A percentile compares a stretch with the other conserved stretches of the same genome.
phyloP scores from a whole-genome alignment of 1,284 basidiomycete genomes.

The Tilletia horrida region DNA sequence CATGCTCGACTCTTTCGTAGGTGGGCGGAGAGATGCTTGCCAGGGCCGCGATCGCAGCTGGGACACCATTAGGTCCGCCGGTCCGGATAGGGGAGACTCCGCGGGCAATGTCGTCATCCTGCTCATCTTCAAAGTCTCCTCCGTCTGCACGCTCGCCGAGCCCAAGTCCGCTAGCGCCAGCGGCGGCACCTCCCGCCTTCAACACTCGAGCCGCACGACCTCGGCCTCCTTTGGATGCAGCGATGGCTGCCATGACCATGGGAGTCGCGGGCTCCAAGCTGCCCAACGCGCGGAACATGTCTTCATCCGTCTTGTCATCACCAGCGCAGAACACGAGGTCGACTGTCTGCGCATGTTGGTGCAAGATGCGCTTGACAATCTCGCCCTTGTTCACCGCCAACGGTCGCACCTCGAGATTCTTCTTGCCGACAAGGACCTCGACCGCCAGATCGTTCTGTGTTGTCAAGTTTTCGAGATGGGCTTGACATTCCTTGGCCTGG shows the following conservation, averaged over 20 bases:
- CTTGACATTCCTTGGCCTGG: slow-evolving; percentile 79
- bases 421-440: slow-evolving; percentile 69
- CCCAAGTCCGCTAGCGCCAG: not conserved
- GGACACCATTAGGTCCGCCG: slow-evolving; percentile 11
- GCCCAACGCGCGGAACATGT: slow-evolving; percentile 51
- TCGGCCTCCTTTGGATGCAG: not conserved
- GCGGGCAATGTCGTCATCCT: slow-evolving; percentile 14
- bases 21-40: slow-evolving; percentile 16
- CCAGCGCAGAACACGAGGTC: slow-evolving; percentile 96
- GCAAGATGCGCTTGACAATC: slow-evolving; percentile 89
- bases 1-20: slow-evolving; percentile 11
- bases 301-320: slow-evolving; percentile 79
- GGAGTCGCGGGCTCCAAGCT: slow-evolving; percentile 27
- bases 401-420: slow-evolving; percentile 95
- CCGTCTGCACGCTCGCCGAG: not conserved
- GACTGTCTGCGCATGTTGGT: slow-evolving; percentile 77
- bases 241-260: not conserved
- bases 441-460: slow-evolving; percentile 52
- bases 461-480: slow-evolving; percentile 79
- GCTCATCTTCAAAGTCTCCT: not conserved
- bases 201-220: not conserved
- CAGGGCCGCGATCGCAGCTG: slow-evolving; percentile 7
- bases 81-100: slow-evolving; percentile 3
- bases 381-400: slow-evolving; percentile 96
- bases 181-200: not conserved